Conservation (phyloP, 768 basidiomycete genomes). For the Mycena venus region DNA sequence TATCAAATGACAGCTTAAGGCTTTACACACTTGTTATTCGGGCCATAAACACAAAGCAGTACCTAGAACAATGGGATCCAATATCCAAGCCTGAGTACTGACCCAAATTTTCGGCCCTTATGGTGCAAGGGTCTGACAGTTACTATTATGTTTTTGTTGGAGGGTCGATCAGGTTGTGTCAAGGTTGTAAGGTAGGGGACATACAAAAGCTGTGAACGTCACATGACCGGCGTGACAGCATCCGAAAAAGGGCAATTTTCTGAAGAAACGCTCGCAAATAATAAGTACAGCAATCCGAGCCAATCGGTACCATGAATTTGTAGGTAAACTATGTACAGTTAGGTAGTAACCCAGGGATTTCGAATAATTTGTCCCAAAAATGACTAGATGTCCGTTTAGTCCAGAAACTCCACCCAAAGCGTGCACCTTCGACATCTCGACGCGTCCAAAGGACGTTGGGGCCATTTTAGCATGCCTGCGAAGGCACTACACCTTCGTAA, state of each 20-base stretch:
- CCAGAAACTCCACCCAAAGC: not conserved
- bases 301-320: conserved; percentile 1
- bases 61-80: too few relatives aligned
- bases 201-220: not conserved
- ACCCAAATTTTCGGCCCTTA: too few relatives aligned
- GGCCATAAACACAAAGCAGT: too few relatives aligned
- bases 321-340: not conserved
- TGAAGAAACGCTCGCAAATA: not conserved
- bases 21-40: too few relatives aligned
- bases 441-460: not conserved
- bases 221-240: not conserved
- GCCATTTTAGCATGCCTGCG: too few relatives aligned
- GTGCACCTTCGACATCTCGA: not conserved
- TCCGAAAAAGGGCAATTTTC: not conserved
- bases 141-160: too few relatives aligned
- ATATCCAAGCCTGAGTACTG: too few relatives aligned
- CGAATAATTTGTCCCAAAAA: not conserved
- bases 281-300: not conserved
- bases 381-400: conserved; percentile 17
- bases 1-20: too few relatives aligned
- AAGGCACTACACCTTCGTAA: not conserved
- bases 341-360: not conserved
- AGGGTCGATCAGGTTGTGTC: too few relatives aligned
- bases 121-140: too few relatives aligned
- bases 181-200: too few relatives aligned